Percentiles rank a stretch among this genome's conserved stretches.
Conservation (phyloP, 331 rosid species). For the Quercus tomentella region DNA sequence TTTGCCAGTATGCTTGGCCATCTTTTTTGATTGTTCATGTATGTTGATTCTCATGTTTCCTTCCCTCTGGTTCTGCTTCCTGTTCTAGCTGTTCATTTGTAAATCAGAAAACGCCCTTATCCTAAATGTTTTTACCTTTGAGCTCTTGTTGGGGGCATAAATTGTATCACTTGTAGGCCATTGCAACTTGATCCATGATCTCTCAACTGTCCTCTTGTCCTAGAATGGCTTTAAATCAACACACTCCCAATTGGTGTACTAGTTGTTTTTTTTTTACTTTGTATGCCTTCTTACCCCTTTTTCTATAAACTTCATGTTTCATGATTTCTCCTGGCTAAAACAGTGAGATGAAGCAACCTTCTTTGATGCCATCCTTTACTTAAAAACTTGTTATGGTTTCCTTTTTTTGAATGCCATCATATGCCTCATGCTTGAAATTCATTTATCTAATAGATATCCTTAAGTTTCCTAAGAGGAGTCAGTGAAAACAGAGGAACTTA, state of each 20-base stretch:
- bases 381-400: neutral
- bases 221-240: neutral
- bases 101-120: neutral
- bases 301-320: neutral
- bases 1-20: constrained; percentile 1
- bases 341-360: neutral
- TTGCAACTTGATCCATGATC: neutral
- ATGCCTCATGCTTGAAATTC: neutral
- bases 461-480: neutral
- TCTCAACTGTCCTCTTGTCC: neutral
- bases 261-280: neutral
- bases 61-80: neutral
- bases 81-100: constrained; percentile 1
- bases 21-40: neutral
- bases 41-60: neutral
- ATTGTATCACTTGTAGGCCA: neutral
- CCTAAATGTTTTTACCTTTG: neutral
- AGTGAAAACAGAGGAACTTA: neutral
- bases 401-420: neutral
- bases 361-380: neutral
- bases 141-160: constrained; percentile 3
- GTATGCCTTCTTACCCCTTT: neutral
- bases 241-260: neutral
- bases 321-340: neutral
- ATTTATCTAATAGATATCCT: neutral